Evolutionary conservation across 1,284 basidiomycete species (phyloP).

Genomic region (Quambalaria eucalypti): DNA sequence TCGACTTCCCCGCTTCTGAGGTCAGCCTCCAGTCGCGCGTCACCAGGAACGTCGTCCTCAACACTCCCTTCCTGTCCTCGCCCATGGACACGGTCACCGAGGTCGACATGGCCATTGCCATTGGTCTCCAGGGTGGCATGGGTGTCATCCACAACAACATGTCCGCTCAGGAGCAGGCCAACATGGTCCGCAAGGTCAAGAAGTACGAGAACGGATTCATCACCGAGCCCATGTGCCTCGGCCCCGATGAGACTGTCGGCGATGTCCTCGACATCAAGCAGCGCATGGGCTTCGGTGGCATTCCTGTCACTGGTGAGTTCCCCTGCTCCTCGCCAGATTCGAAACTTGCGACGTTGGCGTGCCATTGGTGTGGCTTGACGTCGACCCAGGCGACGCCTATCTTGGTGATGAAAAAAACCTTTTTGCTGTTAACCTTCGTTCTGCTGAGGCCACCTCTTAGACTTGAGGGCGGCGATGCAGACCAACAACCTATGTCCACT

Average conservation of each 20-base stretch:
- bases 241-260: conserved; percentile 68
- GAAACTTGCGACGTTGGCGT: too few relatives aligned
- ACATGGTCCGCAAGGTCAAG: conserved; percentile 95
- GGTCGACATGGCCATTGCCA: conserved; percentile 80
- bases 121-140: conserved; percentile 67
- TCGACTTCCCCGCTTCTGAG: conserved; percentile 75
- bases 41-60: conserved; percentile 82
- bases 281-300: conserved; percentile 85
- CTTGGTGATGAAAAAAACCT: conserved; percentile 52
- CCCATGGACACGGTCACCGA: conserved; percentile 99
- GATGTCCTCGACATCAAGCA: conserved; percentile 91
- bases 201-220: conserved; percentile 96
- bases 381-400: not conserved
- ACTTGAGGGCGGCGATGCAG: conserved; percentile 64
- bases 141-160: conserved; percentile 99
- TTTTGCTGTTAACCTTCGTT: conserved; percentile 68
- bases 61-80: conserved; percentile 92
- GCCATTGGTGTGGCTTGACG: too few relatives aligned
- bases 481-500: conserved; percentile 51
- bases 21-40: conserved; percentile 78
- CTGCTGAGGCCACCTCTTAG: conserved; percentile 63
- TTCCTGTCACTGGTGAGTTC: conserved; percentile 84
- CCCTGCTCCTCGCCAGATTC: not conserved
- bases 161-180: conserved; percentile 73
- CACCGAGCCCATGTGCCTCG: conserved; percentile 71